Percentiles rank a stretch among this genome's conserved stretches.
Evolutionary conservation across 441 rosid genomes (phyloP).

Genomic region (Bocquillonia castaneifolia): DNA sequence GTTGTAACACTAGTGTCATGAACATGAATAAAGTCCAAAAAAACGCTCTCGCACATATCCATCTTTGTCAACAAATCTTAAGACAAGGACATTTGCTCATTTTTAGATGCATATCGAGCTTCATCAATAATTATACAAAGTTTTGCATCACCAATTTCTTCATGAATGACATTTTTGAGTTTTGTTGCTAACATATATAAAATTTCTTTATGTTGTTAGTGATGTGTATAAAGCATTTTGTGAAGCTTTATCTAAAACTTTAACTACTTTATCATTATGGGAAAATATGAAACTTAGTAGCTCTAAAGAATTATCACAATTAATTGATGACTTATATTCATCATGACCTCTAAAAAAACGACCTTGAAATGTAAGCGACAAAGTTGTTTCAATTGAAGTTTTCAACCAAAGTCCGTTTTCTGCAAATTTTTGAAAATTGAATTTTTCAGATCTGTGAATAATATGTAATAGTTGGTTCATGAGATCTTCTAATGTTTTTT

Average conservation of each 20-base stretch:
- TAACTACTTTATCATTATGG: not conserved
- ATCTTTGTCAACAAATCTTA: not conserved
- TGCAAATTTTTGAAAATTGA: not conserved
- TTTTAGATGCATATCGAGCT: not conserved
- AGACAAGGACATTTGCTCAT: not conserved
- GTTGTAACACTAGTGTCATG: not conserved
- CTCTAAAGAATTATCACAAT: too few relatives aligned
- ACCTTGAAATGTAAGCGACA: conserved; percentile 11
- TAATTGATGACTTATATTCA: not conserved
- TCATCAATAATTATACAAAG: not conserved
- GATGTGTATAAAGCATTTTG: not conserved
- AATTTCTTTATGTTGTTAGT: not conserved
- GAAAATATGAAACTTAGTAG: not conserved
- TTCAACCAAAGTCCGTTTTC: not conserved
- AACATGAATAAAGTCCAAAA: too few relatives aligned
- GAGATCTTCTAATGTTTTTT: not conserved
- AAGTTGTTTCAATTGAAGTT: not conserved
- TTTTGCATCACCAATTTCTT: not conserved
- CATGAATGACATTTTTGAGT: not conserved
- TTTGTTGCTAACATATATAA: not conserved
- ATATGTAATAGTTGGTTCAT: not conserved
- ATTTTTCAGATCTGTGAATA: not conserved
- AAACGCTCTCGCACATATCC: not conserved
- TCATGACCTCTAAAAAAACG: not conserved
- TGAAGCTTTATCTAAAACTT: not conserved